Evolutionary conservation across 257 asterid genomes (phyloP).

Genomic region (Capsicum baccatum): DNA sequence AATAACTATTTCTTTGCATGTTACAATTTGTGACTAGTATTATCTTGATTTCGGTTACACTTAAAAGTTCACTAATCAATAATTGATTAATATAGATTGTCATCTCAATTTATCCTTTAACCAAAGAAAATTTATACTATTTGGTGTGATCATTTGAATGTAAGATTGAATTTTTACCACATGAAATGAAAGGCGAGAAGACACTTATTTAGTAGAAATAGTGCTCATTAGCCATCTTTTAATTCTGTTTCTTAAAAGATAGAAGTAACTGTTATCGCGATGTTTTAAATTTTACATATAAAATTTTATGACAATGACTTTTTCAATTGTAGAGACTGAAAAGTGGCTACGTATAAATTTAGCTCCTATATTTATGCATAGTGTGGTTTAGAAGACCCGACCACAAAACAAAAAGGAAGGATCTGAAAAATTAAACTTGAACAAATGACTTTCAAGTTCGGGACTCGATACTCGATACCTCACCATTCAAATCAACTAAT

Average conservation of each 20-base stretch:
- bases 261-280: no score
- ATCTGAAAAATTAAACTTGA: neutral
- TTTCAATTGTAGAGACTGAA: neutral
- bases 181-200: no score
- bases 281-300: neutral
- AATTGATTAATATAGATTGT: no score
- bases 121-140: no score
- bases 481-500: neutral
- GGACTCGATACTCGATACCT: no score
- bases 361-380: neutral
- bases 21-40: neutral
- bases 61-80: neutral
- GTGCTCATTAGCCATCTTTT: neutral
- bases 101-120: no score
- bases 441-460: neutral
- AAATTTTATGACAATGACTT: neutral
- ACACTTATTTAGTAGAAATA: neutral
- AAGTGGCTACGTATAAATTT: neutral
- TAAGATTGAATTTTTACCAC: no score
- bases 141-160: no score
- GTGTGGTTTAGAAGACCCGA: neutral
- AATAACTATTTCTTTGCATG: neutral
- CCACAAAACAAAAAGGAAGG: neutral
- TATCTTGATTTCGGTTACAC: neutral
- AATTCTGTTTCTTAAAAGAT: neutral